These are phyloP conservation scores for Hirschioporus abietinus DNA, from an alignment of 768 basidiomycete genomes.

Conservation along the genomic window DNA sequence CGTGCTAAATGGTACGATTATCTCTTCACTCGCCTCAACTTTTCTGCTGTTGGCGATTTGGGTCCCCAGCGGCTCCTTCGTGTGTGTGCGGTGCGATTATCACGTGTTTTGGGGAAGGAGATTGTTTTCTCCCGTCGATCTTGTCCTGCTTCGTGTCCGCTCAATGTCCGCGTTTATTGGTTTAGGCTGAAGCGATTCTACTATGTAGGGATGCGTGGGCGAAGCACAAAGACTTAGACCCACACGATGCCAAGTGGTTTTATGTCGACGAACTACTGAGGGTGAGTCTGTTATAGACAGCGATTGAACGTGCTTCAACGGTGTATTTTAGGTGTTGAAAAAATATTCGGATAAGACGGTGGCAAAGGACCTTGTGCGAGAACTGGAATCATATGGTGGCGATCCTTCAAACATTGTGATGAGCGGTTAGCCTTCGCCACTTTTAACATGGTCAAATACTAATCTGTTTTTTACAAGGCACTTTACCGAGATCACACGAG, in stretches of 20 bases:
- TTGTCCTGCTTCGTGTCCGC: background rate
- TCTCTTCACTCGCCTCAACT: background rate
- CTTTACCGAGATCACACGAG: slow-evolving; percentile 41
- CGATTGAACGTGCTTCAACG: slow-evolving; percentile 3
- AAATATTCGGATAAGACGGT: slow-evolving; percentile 82
- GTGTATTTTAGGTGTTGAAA: slow-evolving; percentile 52
- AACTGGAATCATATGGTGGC: slow-evolving; percentile 72
- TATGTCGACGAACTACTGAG: slow-evolving; percentile 88
- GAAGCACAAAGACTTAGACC: slow-evolving; percentile 79
- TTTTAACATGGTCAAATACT: background rate
- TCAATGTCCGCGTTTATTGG: slow-evolving; percentile 5
- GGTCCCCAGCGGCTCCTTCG: background rate
- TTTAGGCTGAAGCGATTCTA: slow-evolving; percentile 15
- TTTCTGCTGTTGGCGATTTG: background rate
- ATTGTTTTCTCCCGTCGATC: background rate
- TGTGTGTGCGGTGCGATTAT: slow-evolving; percentile 7
- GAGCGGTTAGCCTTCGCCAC: slow-evolving; percentile 46
- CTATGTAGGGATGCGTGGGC: slow-evolving; percentile 85
- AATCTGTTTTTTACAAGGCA: slow-evolving; percentile 18
- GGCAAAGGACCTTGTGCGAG: slow-evolving; percentile 68
- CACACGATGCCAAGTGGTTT: slow-evolving; percentile 77
- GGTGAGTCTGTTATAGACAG: slow-evolving; percentile 37
- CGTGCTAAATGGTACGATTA: slow-evolving; percentile 83
- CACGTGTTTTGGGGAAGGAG: slow-evolving; percentile 18
- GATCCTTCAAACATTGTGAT: slow-evolving; percentile 59